phyloP scores from a whole-genome alignment of 345 rosid species.

The Arabis hirsuta region DNA sequence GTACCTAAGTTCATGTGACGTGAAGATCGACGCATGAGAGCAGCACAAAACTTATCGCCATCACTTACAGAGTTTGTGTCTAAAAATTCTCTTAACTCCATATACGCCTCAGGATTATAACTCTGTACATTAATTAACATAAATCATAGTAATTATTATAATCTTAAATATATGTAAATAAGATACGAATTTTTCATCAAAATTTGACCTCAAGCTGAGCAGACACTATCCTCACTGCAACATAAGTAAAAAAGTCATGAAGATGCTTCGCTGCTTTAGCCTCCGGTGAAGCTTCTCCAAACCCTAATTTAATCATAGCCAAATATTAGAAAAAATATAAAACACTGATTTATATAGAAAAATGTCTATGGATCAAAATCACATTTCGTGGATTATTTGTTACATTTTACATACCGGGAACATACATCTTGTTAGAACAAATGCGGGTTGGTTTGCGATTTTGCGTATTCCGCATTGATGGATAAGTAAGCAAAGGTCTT shows the following conservation, averaged over 20 bases:
- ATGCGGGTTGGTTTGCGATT: constrained; percentile 29
- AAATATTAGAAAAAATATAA: background rate
- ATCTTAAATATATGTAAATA: background rate
- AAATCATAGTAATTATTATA: background rate
- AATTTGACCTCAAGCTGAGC: constrained; percentile 78
- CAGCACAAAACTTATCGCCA: constrained; percentile 77
- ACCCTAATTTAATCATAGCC: constrained; percentile 46
- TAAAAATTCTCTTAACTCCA: constrained; percentile 67
- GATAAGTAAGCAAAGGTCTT: constrained; percentile 3
- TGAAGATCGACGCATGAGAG: constrained; percentile 77
- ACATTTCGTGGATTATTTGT: background rate
- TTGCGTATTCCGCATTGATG: background rate
- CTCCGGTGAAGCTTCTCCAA: constrained; percentile 94
- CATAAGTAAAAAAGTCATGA: constrained; percentile 73
- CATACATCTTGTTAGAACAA: constrained; percentile 45
- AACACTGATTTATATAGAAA: background rate
- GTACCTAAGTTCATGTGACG: constrained; percentile 74
- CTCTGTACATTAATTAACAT: constrained; percentile 50
- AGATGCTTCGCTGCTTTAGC: constrained; percentile 73
- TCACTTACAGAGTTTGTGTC: constrained; percentile 64
- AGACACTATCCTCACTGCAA: constrained; percentile 75
- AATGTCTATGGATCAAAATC: background rate
- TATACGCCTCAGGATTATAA: constrained; percentile 77
- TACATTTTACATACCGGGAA: constrained; percentile 37
- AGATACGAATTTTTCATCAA: background rate